Evolutionary conservation across 495 filamentous ascomycete genomes (phyloP).

Genomic region (Xylaria castorea): DNA sequence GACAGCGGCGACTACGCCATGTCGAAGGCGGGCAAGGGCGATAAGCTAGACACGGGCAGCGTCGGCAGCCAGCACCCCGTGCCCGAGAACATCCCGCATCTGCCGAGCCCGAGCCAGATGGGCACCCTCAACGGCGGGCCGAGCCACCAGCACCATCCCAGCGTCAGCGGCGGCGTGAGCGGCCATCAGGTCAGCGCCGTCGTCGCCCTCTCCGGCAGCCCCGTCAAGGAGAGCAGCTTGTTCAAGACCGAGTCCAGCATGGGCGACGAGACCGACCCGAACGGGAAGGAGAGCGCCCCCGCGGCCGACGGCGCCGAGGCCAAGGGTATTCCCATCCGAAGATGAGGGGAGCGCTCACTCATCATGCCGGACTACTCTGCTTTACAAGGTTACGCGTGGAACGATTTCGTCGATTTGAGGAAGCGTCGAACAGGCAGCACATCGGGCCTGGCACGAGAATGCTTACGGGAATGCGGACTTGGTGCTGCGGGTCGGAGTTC

Average conservation of each 20-base stretch:
- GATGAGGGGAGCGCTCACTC: conserved; percentile 38
- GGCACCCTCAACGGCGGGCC: conserved; percentile 53
- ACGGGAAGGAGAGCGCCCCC: conserved; percentile 33
- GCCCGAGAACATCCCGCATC: conserved; percentile 95
- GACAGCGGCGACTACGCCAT: conserved; percentile 98
- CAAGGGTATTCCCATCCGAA: conserved; percentile 70
- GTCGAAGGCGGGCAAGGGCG: conserved; percentile 96
- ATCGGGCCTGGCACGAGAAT: conserved; percentile 4
- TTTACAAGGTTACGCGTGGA: not conserved
- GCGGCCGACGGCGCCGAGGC: conserved; percentile 27
- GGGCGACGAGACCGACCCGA: conserved; percentile 64
- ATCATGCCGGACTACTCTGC: not conserved
- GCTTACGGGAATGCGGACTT: not conserved
- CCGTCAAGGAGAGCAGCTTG: conserved; percentile 85
- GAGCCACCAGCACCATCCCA: conserved; percentile 50
- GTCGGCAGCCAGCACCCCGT: conserved; percentile 94
- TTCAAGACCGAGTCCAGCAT: conserved; percentile 76
- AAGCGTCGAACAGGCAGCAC: conserved; percentile 1
- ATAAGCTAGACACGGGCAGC: conserved; percentile 89
- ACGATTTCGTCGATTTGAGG: not conserved
- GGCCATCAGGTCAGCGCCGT: conserved; percentile 31
- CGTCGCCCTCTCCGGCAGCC: conserved; percentile 68
- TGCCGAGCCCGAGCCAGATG: conserved; percentile 67
- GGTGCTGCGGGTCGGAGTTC: conserved; percentile 7
- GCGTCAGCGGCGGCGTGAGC: conserved; percentile 52